Base-by-base conservation (phyloP, 345 rosid genomes). In the Cardamine chenopodiifolia region DNA sequence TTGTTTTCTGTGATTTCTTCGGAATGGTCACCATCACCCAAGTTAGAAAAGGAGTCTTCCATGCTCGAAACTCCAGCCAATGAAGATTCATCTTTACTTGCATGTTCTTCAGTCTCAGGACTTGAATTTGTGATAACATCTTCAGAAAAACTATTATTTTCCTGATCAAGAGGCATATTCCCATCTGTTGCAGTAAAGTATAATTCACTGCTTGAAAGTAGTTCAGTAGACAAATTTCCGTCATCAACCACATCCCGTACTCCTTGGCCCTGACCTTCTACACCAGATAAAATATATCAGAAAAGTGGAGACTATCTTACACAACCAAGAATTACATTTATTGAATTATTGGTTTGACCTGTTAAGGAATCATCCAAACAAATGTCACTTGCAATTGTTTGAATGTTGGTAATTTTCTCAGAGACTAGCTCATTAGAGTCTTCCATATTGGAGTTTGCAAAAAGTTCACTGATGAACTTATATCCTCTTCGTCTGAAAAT, bases 401-500 rank as follows among this genome's bases (percentile, higher is more conserved):
- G 71, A 29, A 72, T 39, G 48, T 25, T 73, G 37, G 71, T 56
- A 4, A 7, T 68, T 57, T 63, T 15, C 73, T 81, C 82, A 31
- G 23, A 58, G 13, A 32, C 62, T 10, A 72, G 15, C 23, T 52
- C 84, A 72, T 15, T 15, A 26, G 4, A 12, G 48, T 82, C 82
- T 42, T 65, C 68, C 22, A 68, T 22, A 1, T 58, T 47, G 14
- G 88, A 83, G 72, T 79, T 80, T 3, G 82, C 76, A 79, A 92
- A 86, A 80, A 92, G 90, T 74, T 87, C 86, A 45, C 50, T 70
- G 15, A 92, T 70, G 58, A 83, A 65, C 81, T 86, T 95, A 68
- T 90, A 89, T 42, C 99, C 99, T 75, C 99, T 90, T 72, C 99
- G 73, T 79, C 97, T 81, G 39, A 92, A 90, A 79, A 95, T 60